phyloP scores from a whole-genome alignment of 257 asterid genomes.

The Solanum chmielewskii region DNA sequence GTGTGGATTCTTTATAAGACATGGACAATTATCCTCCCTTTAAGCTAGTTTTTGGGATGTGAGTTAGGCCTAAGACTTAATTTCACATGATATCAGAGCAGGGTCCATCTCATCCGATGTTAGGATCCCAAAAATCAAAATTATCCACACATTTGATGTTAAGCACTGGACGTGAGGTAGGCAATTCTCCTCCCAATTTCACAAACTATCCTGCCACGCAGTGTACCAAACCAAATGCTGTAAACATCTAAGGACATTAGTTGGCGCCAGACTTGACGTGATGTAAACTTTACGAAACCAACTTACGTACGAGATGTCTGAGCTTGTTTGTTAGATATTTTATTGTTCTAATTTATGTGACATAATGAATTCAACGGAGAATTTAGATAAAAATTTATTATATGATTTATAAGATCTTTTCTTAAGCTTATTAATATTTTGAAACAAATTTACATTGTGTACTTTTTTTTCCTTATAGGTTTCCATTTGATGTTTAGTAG shows the following conservation, averaged over 20 bases:
- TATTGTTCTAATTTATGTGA: background rate
- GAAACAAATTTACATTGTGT: background rate
- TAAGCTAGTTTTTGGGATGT: accelerated
- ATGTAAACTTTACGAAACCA: background rate
- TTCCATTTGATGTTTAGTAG: background rate
- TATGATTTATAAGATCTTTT: background rate
- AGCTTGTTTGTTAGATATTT: background rate
- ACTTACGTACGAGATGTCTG: background rate
- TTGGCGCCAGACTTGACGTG: background rate
- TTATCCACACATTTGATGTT: accelerated
- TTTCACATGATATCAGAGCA: too few relatives aligned
- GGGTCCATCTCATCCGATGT: accelerated
- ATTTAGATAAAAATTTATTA: background rate
- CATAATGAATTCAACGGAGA: background rate
- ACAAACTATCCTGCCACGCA: too few relatives aligned
- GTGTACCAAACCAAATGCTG: background rate
- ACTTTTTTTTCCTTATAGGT: background rate
- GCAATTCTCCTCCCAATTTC: too few relatives aligned
- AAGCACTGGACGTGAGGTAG: accelerated
- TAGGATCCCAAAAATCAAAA: too few relatives aligned
- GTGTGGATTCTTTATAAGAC: accelerated
- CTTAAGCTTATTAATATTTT: background rate
- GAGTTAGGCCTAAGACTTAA: accelerated
- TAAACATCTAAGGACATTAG: background rate
- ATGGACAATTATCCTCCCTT: accelerated